Evolutionary conservation across 116 monocot genomes (phyloP).

Genomic region (Cymodocea nodosa): DNA sequence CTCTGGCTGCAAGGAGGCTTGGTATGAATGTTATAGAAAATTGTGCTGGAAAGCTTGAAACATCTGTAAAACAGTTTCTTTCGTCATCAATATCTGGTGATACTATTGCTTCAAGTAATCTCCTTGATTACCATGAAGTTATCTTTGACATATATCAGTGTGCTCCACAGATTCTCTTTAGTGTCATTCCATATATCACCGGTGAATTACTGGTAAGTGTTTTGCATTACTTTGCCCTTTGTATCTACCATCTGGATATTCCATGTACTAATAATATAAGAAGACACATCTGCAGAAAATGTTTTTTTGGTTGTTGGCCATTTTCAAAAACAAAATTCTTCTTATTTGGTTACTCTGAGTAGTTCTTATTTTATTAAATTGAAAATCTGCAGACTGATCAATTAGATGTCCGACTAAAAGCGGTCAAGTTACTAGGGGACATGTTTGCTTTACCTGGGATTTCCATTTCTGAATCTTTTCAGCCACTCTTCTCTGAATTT

Average conservation of each 20-base stretch:
- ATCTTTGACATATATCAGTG: constrained; percentile 85
- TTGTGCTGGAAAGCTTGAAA: constrained; percentile 75
- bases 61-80: constrained; percentile 72
- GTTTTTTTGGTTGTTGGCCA: too few species aligned
- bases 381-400: constrained; percentile 55
- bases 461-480: constrained; percentile 62
- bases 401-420: constrained; percentile 67
- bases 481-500: constrained; percentile 78
- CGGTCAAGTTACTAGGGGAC: constrained; percentile 74
- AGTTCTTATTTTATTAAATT: neutral
- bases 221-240: neutral
- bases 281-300: too few species aligned
- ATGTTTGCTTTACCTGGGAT: constrained; percentile 63
- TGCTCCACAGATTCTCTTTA: constrained; percentile 75
- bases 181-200: constrained; percentile 75
- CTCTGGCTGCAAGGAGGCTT: constrained; percentile 70
- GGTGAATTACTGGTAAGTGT: constrained; percentile 79
- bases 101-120: constrained; percentile 25
- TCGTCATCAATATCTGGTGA: constrained; percentile 76
- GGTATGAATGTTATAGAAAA: constrained; percentile 76
- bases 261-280: too few species aligned
- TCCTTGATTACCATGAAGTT: constrained; percentile 78
- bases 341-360: too few species aligned
- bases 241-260: neutral
- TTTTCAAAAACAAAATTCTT: too few species aligned